These are phyloP conservation scores for Talaromyces sp. DNA, from an alignment of 2,329 filamentous ascomycete species.

Conservation along the genomic window DNA sequence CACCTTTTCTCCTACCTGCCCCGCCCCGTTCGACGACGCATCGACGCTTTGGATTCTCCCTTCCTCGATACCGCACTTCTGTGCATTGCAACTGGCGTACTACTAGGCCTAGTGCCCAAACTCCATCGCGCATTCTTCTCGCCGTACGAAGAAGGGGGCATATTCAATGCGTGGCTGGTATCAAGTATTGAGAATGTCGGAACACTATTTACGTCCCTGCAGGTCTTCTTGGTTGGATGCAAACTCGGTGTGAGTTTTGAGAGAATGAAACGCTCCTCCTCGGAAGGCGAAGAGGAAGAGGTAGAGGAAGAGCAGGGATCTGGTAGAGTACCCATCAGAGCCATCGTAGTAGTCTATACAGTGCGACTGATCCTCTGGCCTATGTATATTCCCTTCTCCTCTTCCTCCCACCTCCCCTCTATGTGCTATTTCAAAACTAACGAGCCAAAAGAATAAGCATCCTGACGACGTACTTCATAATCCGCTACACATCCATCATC, in stretches of 20 bases:
- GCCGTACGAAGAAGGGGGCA: constrained; percentile 55
- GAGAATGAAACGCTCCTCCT: constrained; percentile 37
- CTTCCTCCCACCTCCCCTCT: not conserved
- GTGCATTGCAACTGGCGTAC: constrained; percentile 56
- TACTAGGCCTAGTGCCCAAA: constrained; percentile 58
- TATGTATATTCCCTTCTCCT: constrained; percentile 26
- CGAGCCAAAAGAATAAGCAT: constrained; percentile 46
- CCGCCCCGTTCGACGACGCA: constrained; percentile 30
- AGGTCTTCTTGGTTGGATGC: constrained; percentile 64
- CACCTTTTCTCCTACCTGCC: constrained; percentile 33
- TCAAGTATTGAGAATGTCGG: constrained; percentile 60
- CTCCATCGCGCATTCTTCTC: constrained; percentile 62
- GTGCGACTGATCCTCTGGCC: constrained; percentile 63
- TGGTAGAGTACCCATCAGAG: constrained; percentile 40
- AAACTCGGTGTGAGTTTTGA: constrained; percentile 56
- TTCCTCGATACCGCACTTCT: constrained; percentile 62
- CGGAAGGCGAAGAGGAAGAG: not conserved
- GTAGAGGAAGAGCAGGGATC: constrained; percentile 6
- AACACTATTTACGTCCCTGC: constrained; percentile 60
- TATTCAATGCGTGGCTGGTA: constrained; percentile 65
- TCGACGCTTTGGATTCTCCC: constrained; percentile 42
- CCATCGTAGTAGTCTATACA: constrained; percentile 51
- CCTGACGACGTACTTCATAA: constrained; percentile 52
- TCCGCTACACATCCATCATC: constrained; percentile 51
- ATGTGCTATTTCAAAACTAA: not conserved